Percentiles rank a stretch among this genome's conserved stretches.
Conservation (phyloP, 1,284 basidiomycete genomes). For the Trametes pubescens region DNA sequence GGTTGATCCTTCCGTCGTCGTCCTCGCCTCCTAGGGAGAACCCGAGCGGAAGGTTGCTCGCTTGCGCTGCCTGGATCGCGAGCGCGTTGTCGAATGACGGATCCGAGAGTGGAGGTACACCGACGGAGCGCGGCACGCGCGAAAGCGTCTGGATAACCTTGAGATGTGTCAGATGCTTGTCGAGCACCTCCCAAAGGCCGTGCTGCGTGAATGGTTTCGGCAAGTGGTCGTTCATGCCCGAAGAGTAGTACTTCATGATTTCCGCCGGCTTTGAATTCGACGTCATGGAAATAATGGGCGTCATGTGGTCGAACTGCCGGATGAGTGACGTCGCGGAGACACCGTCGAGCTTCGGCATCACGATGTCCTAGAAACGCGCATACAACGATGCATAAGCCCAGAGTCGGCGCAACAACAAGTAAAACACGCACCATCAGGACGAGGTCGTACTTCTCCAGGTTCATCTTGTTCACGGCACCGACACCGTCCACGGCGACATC, state of each 20-base stretch:
- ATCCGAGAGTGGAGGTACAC: slow-evolving; percentile 76
- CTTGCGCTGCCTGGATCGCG: slow-evolving; percentile 37
- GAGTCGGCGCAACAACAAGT: slow-evolving; percentile 12
- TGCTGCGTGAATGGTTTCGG: slow-evolving; percentile 97
- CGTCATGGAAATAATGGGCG: slow-evolving; percentile 98
- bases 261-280: slow-evolving; percentile 92
- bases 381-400: slow-evolving; percentile 11
- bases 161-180: slow-evolving; percentile 95
- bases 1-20: slow-evolving; percentile 69
- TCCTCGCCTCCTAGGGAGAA: slow-evolving; percentile 49
- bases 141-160: slow-evolving; percentile 89
- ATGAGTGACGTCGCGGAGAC: slow-evolving; percentile 93
- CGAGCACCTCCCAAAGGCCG: slow-evolving; percentile 89
- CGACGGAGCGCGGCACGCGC: slow-evolving; percentile 74
- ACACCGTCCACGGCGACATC: slow-evolving; percentile 95
- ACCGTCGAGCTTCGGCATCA: slow-evolving; percentile 94
- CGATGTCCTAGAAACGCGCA: slow-evolving; percentile 73
- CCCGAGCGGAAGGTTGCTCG: slow-evolving; percentile 27
- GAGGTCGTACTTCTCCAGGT: slow-evolving; percentile 92
- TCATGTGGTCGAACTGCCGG: slow-evolving; percentile 92
- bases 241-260: slow-evolving; percentile 91
- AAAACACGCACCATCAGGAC: slow-evolving; percentile 84
- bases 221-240: slow-evolving; percentile 97
- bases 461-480: slow-evolving; percentile 97
- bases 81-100: slow-evolving; percentile 65